Conservation (phyloP, 805 yeast species). For the Priceomyces carsonii region DNA sequence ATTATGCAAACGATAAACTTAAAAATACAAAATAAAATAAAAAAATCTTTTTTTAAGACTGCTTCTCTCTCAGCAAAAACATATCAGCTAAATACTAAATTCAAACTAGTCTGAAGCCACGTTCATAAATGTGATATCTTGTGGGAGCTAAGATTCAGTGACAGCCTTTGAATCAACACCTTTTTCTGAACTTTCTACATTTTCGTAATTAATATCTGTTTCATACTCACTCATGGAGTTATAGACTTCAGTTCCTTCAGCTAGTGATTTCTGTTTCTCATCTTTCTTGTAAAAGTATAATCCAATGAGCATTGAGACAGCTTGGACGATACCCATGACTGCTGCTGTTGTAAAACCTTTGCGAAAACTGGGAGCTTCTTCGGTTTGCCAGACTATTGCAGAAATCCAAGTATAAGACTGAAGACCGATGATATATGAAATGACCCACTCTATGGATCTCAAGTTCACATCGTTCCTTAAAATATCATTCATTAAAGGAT, state of each 20-base stretch:
- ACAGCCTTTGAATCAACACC: too few relatives aligned
- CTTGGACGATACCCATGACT: slow-evolving; percentile 45
- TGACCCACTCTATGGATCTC: slow-evolving; percentile 57
- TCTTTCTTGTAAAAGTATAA: slow-evolving; percentile 40
- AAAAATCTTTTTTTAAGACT: too few relatives aligned
- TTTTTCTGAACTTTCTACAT: too few relatives aligned
- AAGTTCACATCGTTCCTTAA: slow-evolving; percentile 57
- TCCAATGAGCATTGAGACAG: slow-evolving; percentile 52
- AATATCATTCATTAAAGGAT: slow-evolving; percentile 59
- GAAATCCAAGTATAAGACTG: slow-evolving; percentile 56
- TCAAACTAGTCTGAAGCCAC: too few relatives aligned
- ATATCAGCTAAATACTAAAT: too few relatives aligned
- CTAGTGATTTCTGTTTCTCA: slow-evolving; percentile 23
- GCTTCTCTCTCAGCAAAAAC: too few relatives aligned
- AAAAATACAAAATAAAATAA: too few relatives aligned
- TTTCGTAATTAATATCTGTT: too few relatives aligned
- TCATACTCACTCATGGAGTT: too few relatives aligned
- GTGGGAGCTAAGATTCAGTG: too few relatives aligned
- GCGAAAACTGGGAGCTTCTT: slow-evolving; percentile 55
- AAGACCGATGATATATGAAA: slow-evolving; percentile 56
- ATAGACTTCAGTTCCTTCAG: slow-evolving; percentile 27
- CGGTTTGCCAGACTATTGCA: slow-evolving; percentile 55
- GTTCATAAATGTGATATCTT: too few relatives aligned
- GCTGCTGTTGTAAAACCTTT: slow-evolving; percentile 57
- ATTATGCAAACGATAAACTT: too few relatives aligned